Base-by-base conservation (phyloP, 257 asterid species). In the Solanum bulbocastanum region DNA sequence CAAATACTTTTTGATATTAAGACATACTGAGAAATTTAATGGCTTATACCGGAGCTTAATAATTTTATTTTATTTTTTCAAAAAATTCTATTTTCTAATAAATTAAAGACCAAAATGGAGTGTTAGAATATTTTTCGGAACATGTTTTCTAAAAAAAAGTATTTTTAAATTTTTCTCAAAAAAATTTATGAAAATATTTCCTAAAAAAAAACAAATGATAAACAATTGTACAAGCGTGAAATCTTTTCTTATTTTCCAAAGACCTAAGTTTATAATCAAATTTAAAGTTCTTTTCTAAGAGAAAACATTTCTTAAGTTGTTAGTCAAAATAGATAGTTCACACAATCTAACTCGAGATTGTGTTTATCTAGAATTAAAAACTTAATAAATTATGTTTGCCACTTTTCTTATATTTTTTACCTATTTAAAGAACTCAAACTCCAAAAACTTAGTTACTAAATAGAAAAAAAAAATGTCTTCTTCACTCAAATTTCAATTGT, bases 61-160 rank as follows among this genome's bases (percentile, higher is more conserved):
- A 18, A 18, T 52, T 52, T 52, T 0, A 52, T 52, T 52, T 18
- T 52, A 16, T 16, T 18, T 52, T 6, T 52, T 18, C 62, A 52
- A 52, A 52, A 52, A 15, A 2, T 52, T 18, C 0, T 52, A 0
- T 4, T 46, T 18, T 52, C 62, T 52, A 52, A 52, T 52, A 52
- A 52, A 52, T 52, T 52, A 18, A 52, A 52, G 62, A 52, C n/a
- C 23, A 52, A 52, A 18, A 1, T 52, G 4, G 18, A 12, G 23
- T 16, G 62, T 52, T 52, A 2, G 62, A 0, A 18, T 49, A 0
- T 49, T 49, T 49, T 49, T 0, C 0, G 60, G 60, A 49, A 0
- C 15, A 49, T 6, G n/a, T 52, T 52, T 52, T 52, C 62, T 13
- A 5, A 15, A 49, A 49, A 10, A 14, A 5, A 44, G 0, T 46